Conservation (phyloP, 2,329 filamentous ascomycete species). For the Calonectria pteridis region DNA sequence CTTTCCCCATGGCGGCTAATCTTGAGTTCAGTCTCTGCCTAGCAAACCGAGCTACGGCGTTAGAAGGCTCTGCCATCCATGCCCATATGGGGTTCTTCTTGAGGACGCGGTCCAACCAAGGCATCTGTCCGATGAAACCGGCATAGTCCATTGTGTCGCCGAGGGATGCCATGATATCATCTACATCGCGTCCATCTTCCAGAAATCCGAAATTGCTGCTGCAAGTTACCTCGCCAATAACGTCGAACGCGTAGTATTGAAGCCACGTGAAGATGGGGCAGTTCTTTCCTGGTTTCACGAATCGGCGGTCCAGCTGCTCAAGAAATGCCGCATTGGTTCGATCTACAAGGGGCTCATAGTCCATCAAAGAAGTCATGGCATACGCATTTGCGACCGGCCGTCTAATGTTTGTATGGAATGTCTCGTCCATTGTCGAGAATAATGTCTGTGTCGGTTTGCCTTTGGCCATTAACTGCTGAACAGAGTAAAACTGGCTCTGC, state of each 20-base stretch:
- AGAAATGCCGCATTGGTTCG: constrained; percentile 32
- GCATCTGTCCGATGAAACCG: constrained; percentile 32
- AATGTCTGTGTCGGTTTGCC: constrained; percentile 37
- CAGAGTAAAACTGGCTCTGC: constrained; percentile 9
- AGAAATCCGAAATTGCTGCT: constrained; percentile 34
- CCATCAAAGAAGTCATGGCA: constrained; percentile 34
- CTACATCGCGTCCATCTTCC: constrained; percentile 29
- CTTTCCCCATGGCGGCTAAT: constrained; percentile 2
- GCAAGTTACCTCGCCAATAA: constrained; percentile 37
- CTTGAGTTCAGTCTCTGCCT: constrained; percentile 25
- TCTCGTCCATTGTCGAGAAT: constrained; percentile 38
- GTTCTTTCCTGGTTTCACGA: constrained; percentile 18
- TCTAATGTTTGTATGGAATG: constrained; percentile 37
- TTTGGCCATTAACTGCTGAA: constrained; percentile 22
- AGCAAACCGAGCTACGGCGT: constrained; percentile 16
- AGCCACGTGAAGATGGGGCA: constrained; percentile 40
- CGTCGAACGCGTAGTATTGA: constrained; percentile 36
- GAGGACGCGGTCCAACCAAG: constrained; percentile 37
- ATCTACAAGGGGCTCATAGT: constrained; percentile 38
- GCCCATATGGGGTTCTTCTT: constrained; percentile 37
- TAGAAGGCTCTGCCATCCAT: constrained; percentile 27
- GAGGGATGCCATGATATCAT: constrained; percentile 28
- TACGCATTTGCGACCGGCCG: constrained; percentile 39
- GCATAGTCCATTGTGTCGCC: constrained; percentile 36
- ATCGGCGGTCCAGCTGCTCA: constrained; percentile 28